Percentiles rank a stretch among this genome's conserved stretches.
Evolutionary conservation across 441 rosid species (phyloP).

Genomic region (Dalechampia spathulata): DNA sequence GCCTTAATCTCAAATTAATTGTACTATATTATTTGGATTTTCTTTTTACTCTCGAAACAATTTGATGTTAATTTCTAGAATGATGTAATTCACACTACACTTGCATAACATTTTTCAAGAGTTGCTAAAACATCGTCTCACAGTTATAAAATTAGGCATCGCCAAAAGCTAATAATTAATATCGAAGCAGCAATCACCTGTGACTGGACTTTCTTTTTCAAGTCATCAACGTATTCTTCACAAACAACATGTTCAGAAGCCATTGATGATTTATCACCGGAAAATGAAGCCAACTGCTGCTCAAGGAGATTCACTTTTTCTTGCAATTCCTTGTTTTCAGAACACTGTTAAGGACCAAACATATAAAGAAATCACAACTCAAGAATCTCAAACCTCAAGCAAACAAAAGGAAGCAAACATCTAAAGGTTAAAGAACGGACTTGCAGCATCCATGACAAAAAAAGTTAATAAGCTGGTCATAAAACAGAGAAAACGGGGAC

Average conservation of each 20-base stretch:
- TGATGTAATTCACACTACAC: too few species aligned
- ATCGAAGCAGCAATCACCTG: conserved; percentile 50
- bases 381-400: not conserved
- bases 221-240: conserved; percentile 52
- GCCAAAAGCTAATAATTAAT: too few species aligned
- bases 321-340: conserved; percentile 74
- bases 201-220: conserved; percentile 65
- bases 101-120: too few species aligned
- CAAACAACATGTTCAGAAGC: conserved; percentile 35
- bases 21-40: too few species aligned
- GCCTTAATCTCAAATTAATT: too few species aligned
- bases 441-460: conserved; percentile 9
- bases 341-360: conserved; percentile 41
- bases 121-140: too few species aligned
- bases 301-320: conserved; percentile 64
- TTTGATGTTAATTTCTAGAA: too few species aligned
- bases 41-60: too few species aligned
- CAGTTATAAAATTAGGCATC: too few species aligned
- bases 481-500: too few species aligned
- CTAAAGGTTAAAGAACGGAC: not conserved
- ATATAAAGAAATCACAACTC: conserved; percentile 11
- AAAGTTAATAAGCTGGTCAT: not conserved
- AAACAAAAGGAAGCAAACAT: conserved; percentile 1
- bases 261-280: conserved; percentile 31
- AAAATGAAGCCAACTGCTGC: conserved; percentile 47